phyloP scores from a whole-genome alignment of 768 basidiomycete genomes.

The Suillus lakei region DNA sequence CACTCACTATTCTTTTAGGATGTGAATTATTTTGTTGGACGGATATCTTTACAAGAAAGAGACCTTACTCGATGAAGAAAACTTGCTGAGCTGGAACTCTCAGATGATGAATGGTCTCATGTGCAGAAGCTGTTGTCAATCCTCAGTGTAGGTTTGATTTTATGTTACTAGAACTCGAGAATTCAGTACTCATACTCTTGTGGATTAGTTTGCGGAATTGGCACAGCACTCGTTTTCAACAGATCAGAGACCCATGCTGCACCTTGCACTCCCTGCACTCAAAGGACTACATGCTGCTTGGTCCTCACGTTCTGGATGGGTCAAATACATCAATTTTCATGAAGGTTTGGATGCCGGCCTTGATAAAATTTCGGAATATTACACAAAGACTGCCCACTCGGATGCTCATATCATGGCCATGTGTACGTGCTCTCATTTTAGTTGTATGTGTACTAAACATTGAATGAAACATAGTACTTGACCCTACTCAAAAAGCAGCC shows the following conservation, averaged over 20 bases:
- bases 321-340: constrained; percentile 25
- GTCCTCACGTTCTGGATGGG: constrained; percentile 10
- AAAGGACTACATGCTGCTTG: constrained; percentile 33
- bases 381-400: constrained; percentile 35
- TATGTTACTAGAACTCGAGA: neutral
- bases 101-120: constrained; percentile 26
- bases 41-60: constrained; percentile 17
- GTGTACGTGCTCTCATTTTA: constrained; percentile 19
- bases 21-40: constrained; percentile 23
- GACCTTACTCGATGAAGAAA: constrained; percentile 20
- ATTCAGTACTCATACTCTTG: neutral
- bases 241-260: constrained; percentile 26
- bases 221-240: constrained; percentile 39
- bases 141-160: constrained; percentile 20
- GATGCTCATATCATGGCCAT: constrained; percentile 39
- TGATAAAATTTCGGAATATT: constrained; percentile 39
- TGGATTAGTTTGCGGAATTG: constrained; percentile 29
- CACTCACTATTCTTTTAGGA: constrained; percentile 18
- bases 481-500: constrained; percentile 26
- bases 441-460: constrained; percentile 12
- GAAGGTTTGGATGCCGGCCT: constrained; percentile 31
- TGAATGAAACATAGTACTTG: constrained; percentile 20
- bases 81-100: constrained; percentile 22
- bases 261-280: constrained; percentile 34
- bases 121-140: constrained; percentile 24